These are phyloP conservation scores for Chrysanthemum lavandulifolium DNA, from an alignment of 129 eudicot species.

Conservation along the genomic window DNA sequence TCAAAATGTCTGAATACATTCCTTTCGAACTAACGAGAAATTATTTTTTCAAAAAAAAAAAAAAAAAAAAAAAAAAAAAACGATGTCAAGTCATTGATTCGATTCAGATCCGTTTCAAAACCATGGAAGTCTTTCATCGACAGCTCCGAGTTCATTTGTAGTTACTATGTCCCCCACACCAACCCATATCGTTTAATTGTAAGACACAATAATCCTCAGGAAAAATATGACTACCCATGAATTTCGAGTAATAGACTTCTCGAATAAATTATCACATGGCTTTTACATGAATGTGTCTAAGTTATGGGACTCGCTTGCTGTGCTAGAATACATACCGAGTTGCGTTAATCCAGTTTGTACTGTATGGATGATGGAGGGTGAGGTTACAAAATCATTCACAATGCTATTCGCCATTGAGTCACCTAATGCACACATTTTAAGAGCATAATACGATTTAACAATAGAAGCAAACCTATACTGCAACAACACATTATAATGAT, in stretches of 20 bases:
- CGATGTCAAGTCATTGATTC: too few species aligned
- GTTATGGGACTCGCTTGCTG: background rate
- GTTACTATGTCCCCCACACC: too few species aligned
- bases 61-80: too few species aligned
- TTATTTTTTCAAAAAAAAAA: too few species aligned
- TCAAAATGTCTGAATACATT: too few species aligned
- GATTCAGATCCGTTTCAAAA: too few species aligned
- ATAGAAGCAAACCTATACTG: background rate
- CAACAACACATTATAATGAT: background rate
- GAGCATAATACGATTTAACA: background rate
- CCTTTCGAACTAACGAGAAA: too few species aligned
- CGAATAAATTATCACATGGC: background rate
- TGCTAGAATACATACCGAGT: background rate
- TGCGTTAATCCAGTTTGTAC: background rate
- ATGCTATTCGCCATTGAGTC: background rate
- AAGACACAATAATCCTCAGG: too few species aligned
- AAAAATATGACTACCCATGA: background rate
- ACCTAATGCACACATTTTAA: background rate
- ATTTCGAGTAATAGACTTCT: background rate
- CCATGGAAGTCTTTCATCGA: too few species aligned
- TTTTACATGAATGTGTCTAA: background rate
- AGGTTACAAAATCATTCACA: background rate
- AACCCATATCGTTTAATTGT: too few species aligned
- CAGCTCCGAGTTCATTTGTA: too few species aligned
- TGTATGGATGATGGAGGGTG: constrained; percentile 4